These are phyloP conservation scores for Osmanthus fragrans DNA, from an alignment of 257 asterid genomes.

Conservation along the genomic window DNA sequence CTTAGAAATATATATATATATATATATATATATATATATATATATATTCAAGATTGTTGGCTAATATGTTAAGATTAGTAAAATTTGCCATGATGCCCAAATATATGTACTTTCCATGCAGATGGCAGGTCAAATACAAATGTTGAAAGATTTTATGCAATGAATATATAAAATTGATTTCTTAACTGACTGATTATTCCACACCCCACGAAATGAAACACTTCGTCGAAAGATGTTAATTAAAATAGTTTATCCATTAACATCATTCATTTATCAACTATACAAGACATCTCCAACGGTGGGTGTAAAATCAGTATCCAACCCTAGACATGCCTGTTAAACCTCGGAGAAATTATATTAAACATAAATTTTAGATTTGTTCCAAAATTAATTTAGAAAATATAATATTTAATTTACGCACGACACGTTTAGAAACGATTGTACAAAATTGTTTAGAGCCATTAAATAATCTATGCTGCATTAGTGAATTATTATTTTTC, in stretches of 20 bases:
- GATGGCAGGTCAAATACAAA: slow-evolving; percentile 61
- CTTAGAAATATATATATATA: no score
- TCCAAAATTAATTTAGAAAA: no score
- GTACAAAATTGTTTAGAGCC: not conserved
- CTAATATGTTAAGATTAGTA: not conserved
- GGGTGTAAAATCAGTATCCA: slow-evolving; percentile 76
- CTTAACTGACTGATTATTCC: slow-evolving; percentile 76
- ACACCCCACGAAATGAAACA: slow-evolving; percentile 60
- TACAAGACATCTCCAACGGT: slow-evolving; percentile 67
- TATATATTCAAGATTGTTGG: no score
- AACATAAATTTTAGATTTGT: not conserved
- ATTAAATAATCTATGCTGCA: no score
- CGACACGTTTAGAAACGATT: no score
- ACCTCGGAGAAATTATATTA: not conserved
- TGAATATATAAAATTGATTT: slow-evolving; percentile 51
- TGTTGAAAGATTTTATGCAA: slow-evolving; percentile 35
- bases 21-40: no score
- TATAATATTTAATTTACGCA: no score
- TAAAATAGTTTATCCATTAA: slow-evolving; percentile 48
- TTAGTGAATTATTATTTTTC: no score
- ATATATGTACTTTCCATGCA: slow-evolving; percentile 38
- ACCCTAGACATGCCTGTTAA: slow-evolving; percentile 1
- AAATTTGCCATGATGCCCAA: not conserved
- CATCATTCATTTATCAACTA: slow-evolving; percentile 53
- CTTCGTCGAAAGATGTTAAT: slow-evolving; percentile 16